phyloP scores from a whole-genome alignment of 2,329 filamentous ascomycete genomes.

The Claviceps pazoutovae region DNA sequence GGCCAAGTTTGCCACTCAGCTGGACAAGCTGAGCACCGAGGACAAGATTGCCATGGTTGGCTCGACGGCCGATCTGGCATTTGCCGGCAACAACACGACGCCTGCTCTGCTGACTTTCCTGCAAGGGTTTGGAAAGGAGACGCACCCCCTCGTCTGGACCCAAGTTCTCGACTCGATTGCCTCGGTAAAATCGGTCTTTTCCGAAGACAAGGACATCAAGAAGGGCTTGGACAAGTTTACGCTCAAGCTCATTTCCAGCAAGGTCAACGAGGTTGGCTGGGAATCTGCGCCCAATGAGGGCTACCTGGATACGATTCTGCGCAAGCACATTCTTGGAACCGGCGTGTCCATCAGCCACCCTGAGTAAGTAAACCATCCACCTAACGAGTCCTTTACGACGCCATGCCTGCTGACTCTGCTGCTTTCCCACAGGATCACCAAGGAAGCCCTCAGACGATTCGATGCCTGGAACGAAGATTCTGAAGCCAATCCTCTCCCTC shows the following conservation, averaged over 20 bases:
- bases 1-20: slow-evolving; percentile 62
- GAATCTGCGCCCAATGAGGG: slow-evolving; percentile 65
- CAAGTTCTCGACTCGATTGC: slow-evolving; percentile 67
- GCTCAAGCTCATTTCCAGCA: slow-evolving; percentile 59
- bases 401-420: background rate
- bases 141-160: slow-evolving; percentile 78
- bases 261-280: slow-evolving; percentile 74
- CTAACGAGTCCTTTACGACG: no score
- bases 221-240: slow-evolving; percentile 65
- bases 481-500: slow-evolving; percentile 57
- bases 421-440: slow-evolving; percentile 37
- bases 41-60: slow-evolving; percentile 90
- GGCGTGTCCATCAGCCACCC: slow-evolving; percentile 68
- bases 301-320: slow-evolving; percentile 68
- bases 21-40: slow-evolving; percentile 62
- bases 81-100: slow-evolving; percentile 74
- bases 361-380: slow-evolving; percentile 33
- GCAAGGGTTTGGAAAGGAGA: slow-evolving; percentile 69
- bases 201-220: slow-evolving; percentile 57
- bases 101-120: slow-evolving; percentile 70
- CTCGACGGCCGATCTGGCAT: slow-evolving; percentile 77
- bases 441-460: slow-evolving; percentile 69
- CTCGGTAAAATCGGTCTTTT: slow-evolving; percentile 73
- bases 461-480: slow-evolving; percentile 59
- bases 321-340: slow-evolving; percentile 63